phyloP scores from a whole-genome alignment of 2,329 filamentous ascomycete species.

The Trichoderma simmonsii region DNA sequence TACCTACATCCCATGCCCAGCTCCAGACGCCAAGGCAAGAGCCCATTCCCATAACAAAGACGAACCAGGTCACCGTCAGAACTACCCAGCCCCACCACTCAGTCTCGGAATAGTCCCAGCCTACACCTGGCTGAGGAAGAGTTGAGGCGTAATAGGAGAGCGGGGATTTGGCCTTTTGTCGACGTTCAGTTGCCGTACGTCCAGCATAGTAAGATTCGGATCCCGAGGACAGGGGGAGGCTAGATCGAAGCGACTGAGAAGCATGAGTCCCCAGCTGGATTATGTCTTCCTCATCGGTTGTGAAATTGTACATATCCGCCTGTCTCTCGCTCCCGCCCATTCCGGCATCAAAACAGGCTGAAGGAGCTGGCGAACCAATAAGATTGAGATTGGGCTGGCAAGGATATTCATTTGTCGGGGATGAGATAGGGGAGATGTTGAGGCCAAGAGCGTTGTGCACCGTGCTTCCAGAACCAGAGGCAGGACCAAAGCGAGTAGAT shows the following conservation, averaged over 20 bases:
- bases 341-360: conserved; percentile 21
- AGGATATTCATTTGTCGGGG: conserved; percentile 47
- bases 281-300: conserved; percentile 80
- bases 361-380: conserved; percentile 21
- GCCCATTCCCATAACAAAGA: conserved; percentile 96
- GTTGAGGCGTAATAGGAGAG: conserved; percentile 53
- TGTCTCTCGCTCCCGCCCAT: conserved; percentile 24
- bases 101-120: conserved; percentile 91
- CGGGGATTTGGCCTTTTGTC: conserved; percentile 58
- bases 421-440: conserved; percentile 45
- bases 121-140: conserved; percentile 47
- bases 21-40: conserved; percentile 93
- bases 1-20: conserved; percentile 98
- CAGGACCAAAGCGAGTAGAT: conserved; percentile 22
- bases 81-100: conserved; percentile 99
- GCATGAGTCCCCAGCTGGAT: conserved; percentile 57
- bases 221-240: conserved; percentile 49
- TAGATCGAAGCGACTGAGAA: conserved; percentile 42
- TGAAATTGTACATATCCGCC: conserved; percentile 49
- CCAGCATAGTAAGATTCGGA: conserved; percentile 61
- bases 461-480: conserved; percentile 23
- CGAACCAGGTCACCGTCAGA: conserved; percentile 84
- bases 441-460: conserved; percentile 43
- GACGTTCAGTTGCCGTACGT: conserved; percentile 41
- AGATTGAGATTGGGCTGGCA: conserved; percentile 32